Evolutionary conservation across 2,329 filamentous ascomycete genomes (phyloP).

Genomic region (Pleoardoris graminearum): DNA sequence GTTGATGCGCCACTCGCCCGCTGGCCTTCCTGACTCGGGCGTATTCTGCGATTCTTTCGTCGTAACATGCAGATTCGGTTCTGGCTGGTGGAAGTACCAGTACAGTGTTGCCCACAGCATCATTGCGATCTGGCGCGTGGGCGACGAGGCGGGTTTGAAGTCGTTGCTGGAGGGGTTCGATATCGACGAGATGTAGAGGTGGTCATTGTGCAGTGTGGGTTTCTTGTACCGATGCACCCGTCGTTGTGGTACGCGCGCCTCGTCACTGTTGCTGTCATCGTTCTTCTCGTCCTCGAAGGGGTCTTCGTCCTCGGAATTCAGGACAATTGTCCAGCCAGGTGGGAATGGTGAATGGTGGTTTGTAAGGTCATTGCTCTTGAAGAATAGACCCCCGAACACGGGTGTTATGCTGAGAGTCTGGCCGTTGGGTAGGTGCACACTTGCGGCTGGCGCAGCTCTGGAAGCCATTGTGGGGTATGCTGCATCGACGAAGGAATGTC

Average conservation of each 20-base stretch:
- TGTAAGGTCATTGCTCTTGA: conserved; percentile 79
- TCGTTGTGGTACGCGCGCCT: conserved; percentile 21
- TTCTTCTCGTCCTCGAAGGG: conserved; percentile 39
- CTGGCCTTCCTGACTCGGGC: conserved; percentile 68
- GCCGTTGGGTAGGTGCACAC: conserved; percentile 81
- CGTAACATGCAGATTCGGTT: conserved; percentile 67
- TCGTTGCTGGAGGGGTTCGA: conserved; percentile 80
- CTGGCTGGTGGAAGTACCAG: conserved; percentile 94
- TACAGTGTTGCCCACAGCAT: conserved; percentile 94
- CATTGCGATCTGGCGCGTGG: conserved; percentile 89
- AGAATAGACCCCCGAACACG: conserved; percentile 88
- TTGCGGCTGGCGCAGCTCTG: conserved; percentile 40
- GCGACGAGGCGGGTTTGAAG: conserved; percentile 77
- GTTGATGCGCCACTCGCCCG: conserved; percentile 83
- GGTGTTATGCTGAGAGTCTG: conserved; percentile 79
- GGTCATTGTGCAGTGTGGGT: conserved; percentile 78
- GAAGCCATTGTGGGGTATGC: conserved; percentile 35
- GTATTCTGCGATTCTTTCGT: conserved; percentile 68
- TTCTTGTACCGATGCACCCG: conserved; percentile 67
- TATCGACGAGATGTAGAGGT: conserved; percentile 88
- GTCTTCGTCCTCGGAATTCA: conserved; percentile 68
- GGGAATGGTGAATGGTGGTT: conserved; percentile 70
- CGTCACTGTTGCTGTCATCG: conserved; percentile 26
- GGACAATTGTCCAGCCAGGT: conserved; percentile 85
- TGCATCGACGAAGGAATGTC: conserved; percentile 4